A percentile compares a stretch with the other conserved stretches of the same genome.
These are phyloP conservation scores for Pleurotus cornucopiae DNA, from an alignment of 768 basidiomycete genomes.

Conservation along the genomic window DNA sequence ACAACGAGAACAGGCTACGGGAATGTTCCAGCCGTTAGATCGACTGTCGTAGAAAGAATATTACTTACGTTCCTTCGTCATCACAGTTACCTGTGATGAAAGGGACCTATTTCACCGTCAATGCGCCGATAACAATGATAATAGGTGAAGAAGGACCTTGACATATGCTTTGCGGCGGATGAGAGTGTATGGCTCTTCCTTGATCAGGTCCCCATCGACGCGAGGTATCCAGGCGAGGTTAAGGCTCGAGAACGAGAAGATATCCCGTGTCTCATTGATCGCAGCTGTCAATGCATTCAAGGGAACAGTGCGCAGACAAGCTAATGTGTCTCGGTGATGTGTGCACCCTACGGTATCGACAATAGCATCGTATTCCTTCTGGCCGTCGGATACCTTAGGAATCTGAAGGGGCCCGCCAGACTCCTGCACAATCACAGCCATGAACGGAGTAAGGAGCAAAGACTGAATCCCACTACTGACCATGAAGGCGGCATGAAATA, in stretches of 20 bases:
- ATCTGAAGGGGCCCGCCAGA: constrained; percentile 14
- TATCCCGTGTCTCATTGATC: constrained; percentile 23
- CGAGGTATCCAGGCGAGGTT: constrained; percentile 30
- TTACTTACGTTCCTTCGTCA: constrained; percentile 37
- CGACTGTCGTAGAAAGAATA: not conserved
- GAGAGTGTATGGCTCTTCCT: constrained; percentile 23
- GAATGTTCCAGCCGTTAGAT: not conserved
- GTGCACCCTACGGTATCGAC: constrained; percentile 25
- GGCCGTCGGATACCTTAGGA: constrained; percentile 10
- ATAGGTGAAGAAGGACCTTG: constrained; percentile 18
- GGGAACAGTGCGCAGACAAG: constrained; percentile 28
- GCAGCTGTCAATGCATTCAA: constrained; percentile 25
- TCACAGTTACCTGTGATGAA: constrained; percentile 31
- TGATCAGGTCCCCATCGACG: constrained; percentile 35
- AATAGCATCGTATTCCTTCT: constrained; percentile 23
- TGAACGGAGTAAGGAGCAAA: constrained; percentile 8
- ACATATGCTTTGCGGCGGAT: constrained; percentile 29
- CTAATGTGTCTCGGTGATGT: constrained; percentile 19
- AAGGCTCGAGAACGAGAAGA: constrained; percentile 26
- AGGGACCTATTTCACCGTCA: constrained; percentile 17
- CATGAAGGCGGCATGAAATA: constrained; percentile 37
- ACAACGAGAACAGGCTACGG: constrained; percentile 15
- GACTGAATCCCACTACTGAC: constrained; percentile 15
- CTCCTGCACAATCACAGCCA: constrained; percentile 16
- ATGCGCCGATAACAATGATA: not conserved